Evolutionary conservation across 768 basidiomycete genomes (phyloP), one percentile per base, ranked within the genome.

Genomic region (Termitomyces sp.): DNA sequence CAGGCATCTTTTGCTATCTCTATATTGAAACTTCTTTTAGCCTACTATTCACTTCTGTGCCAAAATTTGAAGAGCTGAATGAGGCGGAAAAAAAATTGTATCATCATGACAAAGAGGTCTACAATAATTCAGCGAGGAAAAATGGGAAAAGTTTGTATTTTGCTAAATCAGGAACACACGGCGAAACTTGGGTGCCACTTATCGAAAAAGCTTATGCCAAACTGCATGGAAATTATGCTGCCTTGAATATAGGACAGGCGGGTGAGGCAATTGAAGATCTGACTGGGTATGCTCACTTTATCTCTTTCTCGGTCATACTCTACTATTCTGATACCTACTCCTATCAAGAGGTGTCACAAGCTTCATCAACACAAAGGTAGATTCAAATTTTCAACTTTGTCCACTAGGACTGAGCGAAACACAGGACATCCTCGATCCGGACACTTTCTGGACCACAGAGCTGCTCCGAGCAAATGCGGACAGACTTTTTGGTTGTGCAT

Each of bases 121-220:
- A 79, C 66, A 77, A 82, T 52, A 62, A 62, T 5, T 70, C 71
- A 0, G 81, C 82, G 6, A 69, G 81, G 6, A 80, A 75, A 57
- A 78, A 76, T n/a, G 75, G 76, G 40, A 78, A 82, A 56, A 69
- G 70, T 5, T 68, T 85, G 43, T 78, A 78, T 58, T 85, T 84
- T 67, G 79, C 83, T 10, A 74, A 69, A 56, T 79, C 79, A 7
- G 75, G 71, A 2, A 75, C 75, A 7, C 71, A 79, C 13, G 77
- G 77, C 40, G 82, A 84, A 59, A 83, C 82, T 0, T 85, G 83
- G 83, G 80, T 84, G 2, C 79, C 83, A 0, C 68, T 85, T 0
- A 72, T 84, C 20, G 84, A 85, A 64, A 85, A 85, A 62, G 83
- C 83, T 3, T 85, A 78, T 57, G 83, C 83, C 0, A 85, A 85